Percentiles rank a stretch among this genome's conserved stretches.
phyloP scores from a whole-genome alignment of 306 rosid species.

The Argentina anserina region DNA sequence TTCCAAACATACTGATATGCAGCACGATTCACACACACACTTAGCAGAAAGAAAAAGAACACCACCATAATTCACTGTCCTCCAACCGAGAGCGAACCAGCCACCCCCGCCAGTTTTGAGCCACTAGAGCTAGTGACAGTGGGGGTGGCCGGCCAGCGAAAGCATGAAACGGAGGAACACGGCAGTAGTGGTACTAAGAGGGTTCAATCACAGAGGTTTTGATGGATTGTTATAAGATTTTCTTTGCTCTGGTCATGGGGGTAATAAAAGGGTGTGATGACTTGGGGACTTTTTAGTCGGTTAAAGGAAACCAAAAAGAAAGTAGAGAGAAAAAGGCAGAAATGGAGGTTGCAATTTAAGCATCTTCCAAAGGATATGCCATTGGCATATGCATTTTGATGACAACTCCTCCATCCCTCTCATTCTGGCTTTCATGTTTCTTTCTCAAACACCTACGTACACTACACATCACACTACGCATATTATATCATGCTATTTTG shows the following conservation, averaged over 20 bases:
- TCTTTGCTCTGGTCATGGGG: constrained; percentile 42
- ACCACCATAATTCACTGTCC: constrained; percentile 14
- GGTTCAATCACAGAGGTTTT: constrained; percentile 40
- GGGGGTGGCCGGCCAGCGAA: constrained; percentile 29
- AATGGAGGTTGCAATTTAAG: constrained; percentile 46
- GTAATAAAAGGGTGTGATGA: constrained; percentile 59
- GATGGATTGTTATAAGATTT: constrained; percentile 54
- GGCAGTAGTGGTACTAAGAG: constrained; percentile 34
- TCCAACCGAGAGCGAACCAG: not conserved
- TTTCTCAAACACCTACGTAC: not conserved
- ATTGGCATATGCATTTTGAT: constrained; percentile 32
- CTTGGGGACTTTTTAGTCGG: constrained; percentile 45
- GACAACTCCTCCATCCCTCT: constrained; percentile 28
- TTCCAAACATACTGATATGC: constrained; percentile 12
- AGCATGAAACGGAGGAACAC: constrained; percentile 33
- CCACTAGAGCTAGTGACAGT: constrained; percentile 20
- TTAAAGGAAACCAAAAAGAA: constrained; percentile 31
- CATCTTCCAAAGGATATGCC: constrained; percentile 93
- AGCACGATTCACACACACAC: constrained; percentile 6
- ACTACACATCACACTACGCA: not conserved
- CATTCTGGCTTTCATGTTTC: constrained; percentile 26
- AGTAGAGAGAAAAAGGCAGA: constrained; percentile 32
- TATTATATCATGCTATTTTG: constrained; percentile 22
- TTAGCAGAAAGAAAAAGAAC: not conserved
- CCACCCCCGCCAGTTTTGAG: constrained; percentile 23